Conservation (phyloP, 148 eudicot species). For the Rhododendron kiyosumense region DNA sequence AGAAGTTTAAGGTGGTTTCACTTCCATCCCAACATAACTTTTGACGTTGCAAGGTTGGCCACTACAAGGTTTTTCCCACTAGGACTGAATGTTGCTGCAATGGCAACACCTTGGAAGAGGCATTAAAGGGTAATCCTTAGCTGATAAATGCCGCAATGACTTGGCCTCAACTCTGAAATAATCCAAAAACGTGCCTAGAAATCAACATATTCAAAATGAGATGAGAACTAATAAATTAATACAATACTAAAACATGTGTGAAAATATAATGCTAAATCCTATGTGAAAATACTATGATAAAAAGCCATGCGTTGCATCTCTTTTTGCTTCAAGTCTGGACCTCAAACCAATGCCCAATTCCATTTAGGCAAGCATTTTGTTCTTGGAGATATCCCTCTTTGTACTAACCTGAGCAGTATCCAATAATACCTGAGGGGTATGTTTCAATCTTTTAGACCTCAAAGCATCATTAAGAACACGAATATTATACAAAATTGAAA, state of each 20-base stretch:
- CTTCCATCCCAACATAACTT: no score
- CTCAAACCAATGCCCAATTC: slow-evolving; percentile 33
- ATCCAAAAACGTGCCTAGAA: background rate
- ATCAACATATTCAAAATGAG: background rate
- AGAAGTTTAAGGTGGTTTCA: no score
- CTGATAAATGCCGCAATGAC: slow-evolving; percentile 59
- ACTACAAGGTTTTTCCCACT: slow-evolving; percentile 58
- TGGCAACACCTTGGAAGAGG: slow-evolving; percentile 46
- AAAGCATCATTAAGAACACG: no score
- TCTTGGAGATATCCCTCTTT: no score
- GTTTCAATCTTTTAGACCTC: no score
- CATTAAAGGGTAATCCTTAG: slow-evolving; percentile 58
- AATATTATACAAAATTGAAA: no score
- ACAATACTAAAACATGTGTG: background rate
- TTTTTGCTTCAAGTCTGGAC: slow-evolving; percentile 29
- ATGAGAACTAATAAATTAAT: background rate
- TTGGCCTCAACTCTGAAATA: slow-evolving; percentile 57
- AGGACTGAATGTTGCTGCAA: slow-evolving; percentile 37
- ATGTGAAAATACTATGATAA: no score
- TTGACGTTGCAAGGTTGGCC: no score
- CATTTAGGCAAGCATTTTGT: slow-evolving; percentile 19
- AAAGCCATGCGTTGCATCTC: slow-evolving; percentile 6
- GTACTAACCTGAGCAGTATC: no score
- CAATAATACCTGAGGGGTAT: no score
- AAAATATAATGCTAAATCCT: slow-evolving; percentile 26